Evolutionary conservation across 2,329 filamentous ascomycete genomes (phyloP), one percentile per base, ranked within the genome.

Genomic region (Aspergillus nomiae): DNA sequence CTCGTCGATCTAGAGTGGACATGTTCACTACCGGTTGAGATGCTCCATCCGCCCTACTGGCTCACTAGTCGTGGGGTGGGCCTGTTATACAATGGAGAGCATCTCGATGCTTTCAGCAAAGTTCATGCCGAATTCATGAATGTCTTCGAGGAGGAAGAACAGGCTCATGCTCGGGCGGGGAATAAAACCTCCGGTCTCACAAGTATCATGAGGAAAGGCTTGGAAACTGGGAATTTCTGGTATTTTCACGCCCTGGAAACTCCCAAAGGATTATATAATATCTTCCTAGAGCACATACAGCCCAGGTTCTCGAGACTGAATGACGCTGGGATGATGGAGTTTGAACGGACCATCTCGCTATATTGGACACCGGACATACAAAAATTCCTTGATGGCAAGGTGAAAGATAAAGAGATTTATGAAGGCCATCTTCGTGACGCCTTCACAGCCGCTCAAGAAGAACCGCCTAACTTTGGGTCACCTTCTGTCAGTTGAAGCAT

Each of bases 241-340:
- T 74, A 71, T 46, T 69, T 71, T 45, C 65, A 70, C 9, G 71
- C 71, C 21, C 53, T 74, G 57, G 45, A 67, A 8, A 73, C 67
- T 24, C 70, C 71, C 3, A 72, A 67, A 41, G 71, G 66, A 0
- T 63, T 75, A 19, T 67, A 65, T 46, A 63, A 66, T 19, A 21
- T 75, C 2, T 74, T 75, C 50, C 57, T 58, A 53, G 59, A 76
- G 8, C 67, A 69, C 59, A 69, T 74, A n/a, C 64, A 70, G 16
- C 69, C 69, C 4, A 53, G 10, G 0, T 62, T 56, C n/a, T 12
- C 21, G 4, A 58, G 21, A 50, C 41, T 34, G 56, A 43, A 58
- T 50, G 26, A 58, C 43, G 24, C 43, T n/a, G 56, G 28, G 26
- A 58, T 48, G 38, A 43, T 48, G 9, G 56, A 58, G 43, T 58